Evolutionary conservation across 2,329 filamentous ascomycete genomes (phyloP).

Genomic region (Trichophyton benhamiae): DNA sequence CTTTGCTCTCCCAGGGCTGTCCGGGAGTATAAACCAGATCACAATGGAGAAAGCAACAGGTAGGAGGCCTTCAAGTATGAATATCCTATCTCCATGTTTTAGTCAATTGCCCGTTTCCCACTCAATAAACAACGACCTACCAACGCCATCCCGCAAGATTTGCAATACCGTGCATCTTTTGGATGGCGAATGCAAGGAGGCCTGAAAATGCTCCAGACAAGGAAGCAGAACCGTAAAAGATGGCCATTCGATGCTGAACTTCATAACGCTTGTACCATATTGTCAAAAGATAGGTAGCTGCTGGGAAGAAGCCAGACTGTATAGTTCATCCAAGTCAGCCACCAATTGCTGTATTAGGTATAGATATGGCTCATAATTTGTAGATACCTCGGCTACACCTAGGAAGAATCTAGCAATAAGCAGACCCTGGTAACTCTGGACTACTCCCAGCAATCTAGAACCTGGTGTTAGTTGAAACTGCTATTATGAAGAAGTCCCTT

Average conservation of each 20-base stretch:
- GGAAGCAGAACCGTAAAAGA: conserved; percentile 21
- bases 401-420: conserved; percentile 38
- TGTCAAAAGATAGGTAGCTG: conserved; percentile 16
- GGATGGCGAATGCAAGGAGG: conserved; percentile 39
- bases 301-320: conserved; percentile 41
- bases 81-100: conserved; percentile 22
- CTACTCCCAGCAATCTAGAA: conserved; percentile 37
- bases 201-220: conserved; percentile 36
- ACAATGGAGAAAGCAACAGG: conserved; percentile 40
- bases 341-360: neutral
- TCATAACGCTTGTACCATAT: conserved; percentile 22
- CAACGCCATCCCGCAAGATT: conserved; percentile 37
- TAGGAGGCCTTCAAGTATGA: conserved; percentile 37
- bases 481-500: neutral
- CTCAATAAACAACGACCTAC: conserved; percentile 14
- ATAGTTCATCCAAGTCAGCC: neutral
- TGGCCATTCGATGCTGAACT: conserved; percentile 19
- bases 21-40: conserved; percentile 51
- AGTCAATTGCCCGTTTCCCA: neutral
- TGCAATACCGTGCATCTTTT: conserved; percentile 33
- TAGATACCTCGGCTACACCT: conserved; percentile 34
- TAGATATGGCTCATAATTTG: neutral
- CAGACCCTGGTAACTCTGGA: conserved; percentile 40
- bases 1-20: conserved; percentile 49
- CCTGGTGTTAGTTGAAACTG: neutral